Evolutionary conservation across 495 filamentous ascomycete species (phyloP).

Genomic region (Penicillium herquei): DNA sequence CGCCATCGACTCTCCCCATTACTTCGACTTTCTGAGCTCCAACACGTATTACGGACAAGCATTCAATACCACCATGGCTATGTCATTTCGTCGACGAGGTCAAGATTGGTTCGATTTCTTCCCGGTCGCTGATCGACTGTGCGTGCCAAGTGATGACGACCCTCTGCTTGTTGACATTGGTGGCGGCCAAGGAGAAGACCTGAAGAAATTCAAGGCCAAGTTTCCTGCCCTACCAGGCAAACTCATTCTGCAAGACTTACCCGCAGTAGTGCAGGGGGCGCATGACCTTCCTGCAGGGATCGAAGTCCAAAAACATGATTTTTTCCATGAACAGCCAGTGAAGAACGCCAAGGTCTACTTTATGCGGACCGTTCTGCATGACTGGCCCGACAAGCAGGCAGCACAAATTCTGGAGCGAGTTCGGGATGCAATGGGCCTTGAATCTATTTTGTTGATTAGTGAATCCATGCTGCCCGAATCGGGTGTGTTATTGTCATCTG

Average conservation of each 20-base stretch:
- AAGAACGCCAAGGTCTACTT: constrained; percentile 30
- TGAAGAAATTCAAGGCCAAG: constrained; percentile 42
- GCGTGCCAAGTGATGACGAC: background rate
- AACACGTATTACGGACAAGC: constrained; percentile 14
- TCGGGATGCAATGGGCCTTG: constrained; percentile 38
- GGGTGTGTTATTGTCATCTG: constrained; percentile 7
- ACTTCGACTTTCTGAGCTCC: constrained; percentile 15
- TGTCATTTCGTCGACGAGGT: constrained; percentile 16
- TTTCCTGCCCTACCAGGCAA: constrained; percentile 41
- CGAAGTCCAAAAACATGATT: constrained; percentile 41
- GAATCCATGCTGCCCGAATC: constrained; percentile 29
- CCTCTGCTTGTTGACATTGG: constrained; percentile 52
- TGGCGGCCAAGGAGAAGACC: constrained; percentile 54
- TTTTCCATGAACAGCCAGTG: constrained; percentile 50
- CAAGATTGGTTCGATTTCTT: constrained; percentile 21
- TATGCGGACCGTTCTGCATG: constrained; percentile 45
- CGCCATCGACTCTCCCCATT: constrained; percentile 10
- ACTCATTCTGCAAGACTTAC: constrained; percentile 57
- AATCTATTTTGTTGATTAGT: constrained; percentile 43
- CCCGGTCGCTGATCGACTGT: constrained; percentile 9
- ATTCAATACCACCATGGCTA: constrained; percentile 22
- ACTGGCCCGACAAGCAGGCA: constrained; percentile 46
- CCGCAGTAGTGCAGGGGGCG: constrained; percentile 34
- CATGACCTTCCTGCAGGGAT: constrained; percentile 24
- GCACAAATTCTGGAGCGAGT: constrained; percentile 39